These are phyloP conservation scores for Phytopythium vexans DNA, from an alignment of 352 stramenopile species.

Conservation along the genomic window DNA sequence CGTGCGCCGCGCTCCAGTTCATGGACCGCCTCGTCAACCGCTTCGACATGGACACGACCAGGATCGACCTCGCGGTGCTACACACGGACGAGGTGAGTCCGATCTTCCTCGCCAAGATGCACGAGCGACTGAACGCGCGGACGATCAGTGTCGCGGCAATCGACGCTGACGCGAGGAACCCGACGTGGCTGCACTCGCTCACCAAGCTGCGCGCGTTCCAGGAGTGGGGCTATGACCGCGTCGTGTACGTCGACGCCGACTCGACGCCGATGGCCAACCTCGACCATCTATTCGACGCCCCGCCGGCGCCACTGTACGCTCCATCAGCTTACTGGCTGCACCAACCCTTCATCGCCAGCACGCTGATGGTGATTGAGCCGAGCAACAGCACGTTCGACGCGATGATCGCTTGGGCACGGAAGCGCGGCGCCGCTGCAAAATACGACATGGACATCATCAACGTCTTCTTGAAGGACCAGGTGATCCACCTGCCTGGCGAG, in stretches of 20 bases:
- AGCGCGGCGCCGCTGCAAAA: conserved; percentile 6
- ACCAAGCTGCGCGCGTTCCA: conserved; percentile 30
- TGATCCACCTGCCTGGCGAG: conserved; percentile 9
- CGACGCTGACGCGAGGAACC: conserved; percentile 4
- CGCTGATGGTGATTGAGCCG: conserved; percentile 23
- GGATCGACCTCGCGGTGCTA: conserved; percentile 24
- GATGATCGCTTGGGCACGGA: conserved; percentile 15
- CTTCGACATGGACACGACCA: conserved; percentile 10
- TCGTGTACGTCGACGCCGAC: conserved; percentile 34
- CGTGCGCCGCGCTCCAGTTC: conserved; percentile 17
- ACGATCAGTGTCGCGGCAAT: conserved; percentile 15
- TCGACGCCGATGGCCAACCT: conserved; percentile 24
- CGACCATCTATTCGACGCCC: conserved; percentile 22
- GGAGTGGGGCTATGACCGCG: conserved; percentile 27
- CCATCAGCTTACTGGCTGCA: conserved; percentile 25
- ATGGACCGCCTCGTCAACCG: conserved; percentile 11
- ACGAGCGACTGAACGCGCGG: conserved; percentile 1
- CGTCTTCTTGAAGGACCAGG: conserved; percentile 13
- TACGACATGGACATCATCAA: conserved; percentile 32
- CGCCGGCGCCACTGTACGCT: conserved; percentile 15
- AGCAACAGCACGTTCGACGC: conserved; percentile 10
- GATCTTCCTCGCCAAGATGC: conserved; percentile 4
- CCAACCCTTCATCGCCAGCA: conserved; percentile 24
- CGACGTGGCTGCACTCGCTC: conserved; percentile 16
- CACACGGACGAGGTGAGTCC: conserved; percentile 6